Conservation (phyloP, 2,329 filamentous ascomycete genomes). For the Epichloe amarillans region DNA sequence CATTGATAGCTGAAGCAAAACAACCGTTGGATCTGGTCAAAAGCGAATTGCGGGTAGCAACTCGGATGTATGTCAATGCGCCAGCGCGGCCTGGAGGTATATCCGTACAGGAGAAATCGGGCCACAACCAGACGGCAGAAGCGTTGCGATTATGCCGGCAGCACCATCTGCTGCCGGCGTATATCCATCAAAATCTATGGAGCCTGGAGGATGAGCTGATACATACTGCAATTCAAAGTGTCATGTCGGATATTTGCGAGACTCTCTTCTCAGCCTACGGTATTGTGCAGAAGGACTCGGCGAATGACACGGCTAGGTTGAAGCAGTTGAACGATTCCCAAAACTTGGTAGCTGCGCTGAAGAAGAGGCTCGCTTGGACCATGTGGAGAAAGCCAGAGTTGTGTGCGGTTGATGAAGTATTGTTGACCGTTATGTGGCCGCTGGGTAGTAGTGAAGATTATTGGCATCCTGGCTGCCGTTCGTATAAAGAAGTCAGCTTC, state of each 20-base stretch:
- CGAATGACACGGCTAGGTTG: neutral
- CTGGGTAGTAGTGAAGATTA: slow-evolving; percentile 41
- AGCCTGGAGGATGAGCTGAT: slow-evolving; percentile 32
- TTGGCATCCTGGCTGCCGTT: slow-evolving; percentile 21
- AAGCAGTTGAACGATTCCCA: neutral
- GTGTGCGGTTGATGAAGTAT: slow-evolving; percentile 41
- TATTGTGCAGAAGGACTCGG: neutral
- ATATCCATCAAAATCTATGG: slow-evolving; percentile 11
- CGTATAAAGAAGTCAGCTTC: slow-evolving; percentile 13
- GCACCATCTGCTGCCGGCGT: slow-evolving; percentile 27
- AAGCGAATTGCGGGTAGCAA: slow-evolving; percentile 11
- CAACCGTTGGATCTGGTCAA: slow-evolving; percentile 18
- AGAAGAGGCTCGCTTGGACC: slow-evolving; percentile 42
- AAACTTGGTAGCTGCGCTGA: slow-evolving; percentile 17
- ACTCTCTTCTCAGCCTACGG: slow-evolving; percentile 11
- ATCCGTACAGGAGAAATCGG: neutral
- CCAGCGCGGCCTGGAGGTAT: slow-evolving; percentile 13
- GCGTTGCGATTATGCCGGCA: slow-evolving; percentile 29
- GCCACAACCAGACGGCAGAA: slow-evolving; percentile 23
- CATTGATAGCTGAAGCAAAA: slow-evolving; percentile 20
- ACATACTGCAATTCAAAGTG: slow-evolving; percentile 26
- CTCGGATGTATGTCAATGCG: slow-evolving; percentile 22
- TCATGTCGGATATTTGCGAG: slow-evolving; percentile 26
- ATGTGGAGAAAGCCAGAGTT: slow-evolving; percentile 43
- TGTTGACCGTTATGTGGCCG: slow-evolving; percentile 53